Evolutionary conservation across 306 rosid species (phyloP), one percentile per base, ranked within the genome.

Genomic region (Malus asiatica): DNA sequence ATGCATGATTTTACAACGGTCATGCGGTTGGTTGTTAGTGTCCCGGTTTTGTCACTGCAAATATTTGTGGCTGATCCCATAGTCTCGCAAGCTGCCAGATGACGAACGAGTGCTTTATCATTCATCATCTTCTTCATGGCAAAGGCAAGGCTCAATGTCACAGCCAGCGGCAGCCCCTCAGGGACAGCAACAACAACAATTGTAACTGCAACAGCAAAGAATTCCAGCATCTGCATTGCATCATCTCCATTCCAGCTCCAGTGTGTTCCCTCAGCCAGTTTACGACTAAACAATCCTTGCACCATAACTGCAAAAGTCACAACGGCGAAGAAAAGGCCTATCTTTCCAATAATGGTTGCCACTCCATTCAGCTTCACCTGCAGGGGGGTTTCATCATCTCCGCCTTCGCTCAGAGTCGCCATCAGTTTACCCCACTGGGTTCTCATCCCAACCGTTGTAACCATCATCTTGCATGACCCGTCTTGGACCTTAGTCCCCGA

Each of bases 101-200:
- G 85, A 33, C 99, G 88, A 42, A 95, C 99, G 35, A 95, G 97
- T 44, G 99, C 99, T 76, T 90, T 95, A 77, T 95, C 97, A 62
- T 95, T 95, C 99, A 95, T 95, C 99, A 95, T 95, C 79, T 92
- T 90, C 82, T 95, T 90, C 97, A 95, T 95, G 66, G 99, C 97
- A 75, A 95, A 95, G 75, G 97, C 99, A 84, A 95, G 99, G 68
- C 99, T 95, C 85, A 95, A 79, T 57, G 97, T 95, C 75, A 95
- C 97, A 64, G 99, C 97, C 79, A 95, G 79, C 65, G 99, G 99
- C 57, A 95, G 80, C 77, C 99, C 97, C 52, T 95, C 99, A 20
- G 99, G 97, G 19, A 95, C 99, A 82, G 99, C 99, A 66, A 95
- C 97, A 74, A 95, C 97, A 74, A 95, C 97, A 18, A 95, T 95